Evolutionary conservation across 768 basidiomycete genomes (phyloP).

Genomic region (Suillus paluster): DNA sequence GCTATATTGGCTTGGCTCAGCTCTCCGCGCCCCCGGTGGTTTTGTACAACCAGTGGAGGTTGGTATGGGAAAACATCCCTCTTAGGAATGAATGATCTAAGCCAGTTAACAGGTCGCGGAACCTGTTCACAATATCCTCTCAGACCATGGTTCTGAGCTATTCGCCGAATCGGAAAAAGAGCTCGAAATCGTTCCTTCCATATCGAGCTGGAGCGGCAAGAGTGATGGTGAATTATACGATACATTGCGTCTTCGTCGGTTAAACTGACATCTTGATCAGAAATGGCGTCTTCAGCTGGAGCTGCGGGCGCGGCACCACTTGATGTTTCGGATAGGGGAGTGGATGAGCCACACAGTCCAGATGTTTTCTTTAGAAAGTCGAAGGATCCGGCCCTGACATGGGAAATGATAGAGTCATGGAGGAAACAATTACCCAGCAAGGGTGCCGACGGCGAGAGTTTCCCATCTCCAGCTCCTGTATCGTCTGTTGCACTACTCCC

Average conservation of each 20-base stretch:
- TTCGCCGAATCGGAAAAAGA: background rate
- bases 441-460: slow-evolving; percentile 14
- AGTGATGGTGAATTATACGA: slow-evolving; percentile 29
- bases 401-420: slow-evolving; percentile 37
- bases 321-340: slow-evolving; percentile 25
- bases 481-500: background rate
- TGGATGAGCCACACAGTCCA: slow-evolving; percentile 6
- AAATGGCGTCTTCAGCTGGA: slow-evolving; percentile 28
- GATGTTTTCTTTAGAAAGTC: slow-evolving; percentile 25
- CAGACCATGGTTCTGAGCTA: background rate
- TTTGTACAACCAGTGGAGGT: slow-evolving; percentile 31
- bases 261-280: slow-evolving; percentile 14
- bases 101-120: slow-evolving; percentile 30
- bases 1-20: slow-evolving; percentile 61
- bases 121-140: slow-evolving; percentile 33
- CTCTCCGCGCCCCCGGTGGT: slow-evolving; percentile 39
- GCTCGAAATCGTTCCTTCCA: slow-evolving; percentile 19
- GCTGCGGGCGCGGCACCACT: slow-evolving; percentile 16
- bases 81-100: background rate
- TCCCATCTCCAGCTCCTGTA: background rate
- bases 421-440: slow-evolving; percentile 29
- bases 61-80: background rate
- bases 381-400: slow-evolving; percentile 27
- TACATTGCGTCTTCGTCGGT: background rate
- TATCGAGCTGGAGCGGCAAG: slow-evolving; percentile 35